Percentiles rank a stretch among this genome's conserved stretches.
phyloP scores from a whole-genome alignment of 768 basidiomycete species.

The Lactarius trivialis region DNA sequence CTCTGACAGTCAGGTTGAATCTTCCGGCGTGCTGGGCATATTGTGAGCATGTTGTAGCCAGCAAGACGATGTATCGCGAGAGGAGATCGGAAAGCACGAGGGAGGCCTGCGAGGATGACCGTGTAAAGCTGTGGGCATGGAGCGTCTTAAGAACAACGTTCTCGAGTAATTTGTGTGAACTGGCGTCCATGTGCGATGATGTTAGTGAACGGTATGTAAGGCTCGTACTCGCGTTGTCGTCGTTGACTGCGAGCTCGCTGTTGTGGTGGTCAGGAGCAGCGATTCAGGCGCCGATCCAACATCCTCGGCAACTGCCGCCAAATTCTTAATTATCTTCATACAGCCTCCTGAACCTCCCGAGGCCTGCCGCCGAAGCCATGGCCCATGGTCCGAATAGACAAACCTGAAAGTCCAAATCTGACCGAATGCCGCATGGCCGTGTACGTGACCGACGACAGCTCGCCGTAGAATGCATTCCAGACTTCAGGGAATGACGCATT shows the following conservation, averaged over 20 bases:
- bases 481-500: no score
- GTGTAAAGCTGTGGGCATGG: slow-evolving; percentile 71
- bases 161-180: slow-evolving; percentile 57
- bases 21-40: slow-evolving; percentile 76
- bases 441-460: no score
- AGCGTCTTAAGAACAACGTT: slow-evolving; percentile 61
- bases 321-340: neutral
- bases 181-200: slow-evolving; percentile 41
- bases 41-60: slow-evolving; percentile 60
- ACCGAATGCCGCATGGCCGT: no score
- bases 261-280: slow-evolving; percentile 25
- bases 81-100: slow-evolving; percentile 68
- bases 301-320: slow-evolving; percentile 9
- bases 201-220: neutral
- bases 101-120: slow-evolving; percentile 67
- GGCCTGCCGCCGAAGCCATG: no score
- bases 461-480: no score
- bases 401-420: no score
- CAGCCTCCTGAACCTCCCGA: no score
- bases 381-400: no score
- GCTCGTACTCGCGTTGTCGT: slow-evolving; percentile 18
- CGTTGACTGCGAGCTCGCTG: slow-evolving; percentile 21
- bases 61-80: slow-evolving; percentile 61
- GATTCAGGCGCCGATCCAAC: slow-evolving; percentile 22
- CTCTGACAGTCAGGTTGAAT: slow-evolving; percentile 46